phyloP scores from a whole-genome alignment of 192 early-diverging fungal genomes.

The Coemansia sp. region DNA sequence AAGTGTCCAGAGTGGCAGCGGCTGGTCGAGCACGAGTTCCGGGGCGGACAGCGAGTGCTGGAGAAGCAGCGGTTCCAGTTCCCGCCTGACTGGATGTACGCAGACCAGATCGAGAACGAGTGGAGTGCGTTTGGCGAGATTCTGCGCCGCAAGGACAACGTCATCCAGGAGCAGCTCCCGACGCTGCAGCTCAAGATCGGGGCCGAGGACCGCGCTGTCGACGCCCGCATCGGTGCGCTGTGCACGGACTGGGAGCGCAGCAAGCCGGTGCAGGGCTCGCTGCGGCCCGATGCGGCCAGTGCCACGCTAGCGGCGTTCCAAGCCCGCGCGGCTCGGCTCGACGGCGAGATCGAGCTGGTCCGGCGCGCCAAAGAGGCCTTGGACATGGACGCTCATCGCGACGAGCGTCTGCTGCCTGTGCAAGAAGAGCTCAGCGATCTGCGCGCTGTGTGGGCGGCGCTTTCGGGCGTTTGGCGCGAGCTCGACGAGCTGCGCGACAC shows the following conservation, averaged over 20 bases:
- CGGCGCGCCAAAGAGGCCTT: slow-evolving; percentile 92
- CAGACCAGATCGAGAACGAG: slow-evolving; percentile 95
- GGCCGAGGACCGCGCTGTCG: slow-evolving; percentile 86
- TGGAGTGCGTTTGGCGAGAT: slow-evolving; percentile 98
- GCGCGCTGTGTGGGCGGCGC: slow-evolving; percentile 86
- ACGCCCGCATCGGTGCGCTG: slow-evolving; percentile 78
- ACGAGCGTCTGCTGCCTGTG: slow-evolving; percentile 76
- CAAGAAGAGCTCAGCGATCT: slow-evolving; percentile 91
- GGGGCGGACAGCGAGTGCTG: slow-evolving; percentile 86
- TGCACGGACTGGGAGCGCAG: slow-evolving; percentile 88
- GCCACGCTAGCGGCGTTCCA: slow-evolving; percentile 83
- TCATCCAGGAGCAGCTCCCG: slow-evolving; percentile 93
- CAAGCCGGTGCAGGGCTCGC: slow-evolving; percentile 94
- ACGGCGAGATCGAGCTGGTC: slow-evolving; percentile 85
- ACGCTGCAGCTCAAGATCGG: slow-evolving; percentile 92
- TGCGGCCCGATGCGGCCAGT: slow-evolving; percentile 81
- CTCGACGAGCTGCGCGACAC: slow-evolving; percentile 85
- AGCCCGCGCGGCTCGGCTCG: slow-evolving; percentile 71
- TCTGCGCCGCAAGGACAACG: slow-evolving; percentile 80
- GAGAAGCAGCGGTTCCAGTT: slow-evolving; percentile 93
- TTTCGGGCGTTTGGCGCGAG: slow-evolving; percentile 79
- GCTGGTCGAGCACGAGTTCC: slow-evolving; percentile 83
- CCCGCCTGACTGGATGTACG: slow-evolving; percentile 92
- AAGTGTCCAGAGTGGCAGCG: slow-evolving; percentile 73
- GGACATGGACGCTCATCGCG: slow-evolving; percentile 71